phyloP scores from a whole-genome alignment of 2,329 filamentous ascomycete species.

The Fusarium stilboides region DNA sequence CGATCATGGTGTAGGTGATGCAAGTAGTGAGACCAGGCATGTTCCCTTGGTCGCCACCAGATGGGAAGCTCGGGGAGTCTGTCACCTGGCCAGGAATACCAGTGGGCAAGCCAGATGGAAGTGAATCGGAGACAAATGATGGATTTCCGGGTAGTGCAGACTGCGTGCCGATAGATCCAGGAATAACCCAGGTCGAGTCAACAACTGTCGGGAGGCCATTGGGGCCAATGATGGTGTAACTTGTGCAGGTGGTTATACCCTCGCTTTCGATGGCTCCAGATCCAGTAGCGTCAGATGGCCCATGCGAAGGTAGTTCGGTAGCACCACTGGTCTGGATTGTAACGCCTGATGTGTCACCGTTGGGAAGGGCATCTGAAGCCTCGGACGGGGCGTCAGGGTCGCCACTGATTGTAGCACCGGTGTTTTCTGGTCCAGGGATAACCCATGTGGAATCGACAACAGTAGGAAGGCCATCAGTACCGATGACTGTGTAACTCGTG shows the following conservation, averaged over 20 bases:
- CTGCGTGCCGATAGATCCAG: constrained; percentile 43
- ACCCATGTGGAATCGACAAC: constrained; percentile 54
- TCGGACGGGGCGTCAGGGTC: constrained; percentile 23
- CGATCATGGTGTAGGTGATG: constrained; percentile 51
- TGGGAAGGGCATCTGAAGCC: constrained; percentile 38
- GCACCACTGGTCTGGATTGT: constrained; percentile 24
- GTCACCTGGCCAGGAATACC: constrained; percentile 45
- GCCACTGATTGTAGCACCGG: constrained; percentile 34
- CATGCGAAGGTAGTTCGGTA: constrained; percentile 18
- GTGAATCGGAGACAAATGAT: constrained; percentile 39
- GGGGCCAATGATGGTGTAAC: constrained; percentile 43
- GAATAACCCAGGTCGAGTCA: constrained; percentile 53
- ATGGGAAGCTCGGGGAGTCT: constrained; percentile 19
- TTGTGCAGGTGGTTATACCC: constrained; percentile 45
- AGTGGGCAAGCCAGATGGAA: constrained; percentile 45
- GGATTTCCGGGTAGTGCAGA: constrained; percentile 37
- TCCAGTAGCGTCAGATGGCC: constrained; percentile 15
- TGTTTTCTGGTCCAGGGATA: constrained; percentile 46
- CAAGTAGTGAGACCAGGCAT: constrained; percentile 49
- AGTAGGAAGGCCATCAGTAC: constrained; percentile 48
- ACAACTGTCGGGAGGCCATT: constrained; percentile 51
- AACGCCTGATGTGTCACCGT: constrained; percentile 26
- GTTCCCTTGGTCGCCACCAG: constrained; percentile 3
- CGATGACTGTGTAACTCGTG: constrained; percentile 50
- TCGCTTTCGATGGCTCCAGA: constrained; percentile 19